phyloP scores from a whole-genome alignment of 208 protist species.

The Crithidia bombi region DNA sequence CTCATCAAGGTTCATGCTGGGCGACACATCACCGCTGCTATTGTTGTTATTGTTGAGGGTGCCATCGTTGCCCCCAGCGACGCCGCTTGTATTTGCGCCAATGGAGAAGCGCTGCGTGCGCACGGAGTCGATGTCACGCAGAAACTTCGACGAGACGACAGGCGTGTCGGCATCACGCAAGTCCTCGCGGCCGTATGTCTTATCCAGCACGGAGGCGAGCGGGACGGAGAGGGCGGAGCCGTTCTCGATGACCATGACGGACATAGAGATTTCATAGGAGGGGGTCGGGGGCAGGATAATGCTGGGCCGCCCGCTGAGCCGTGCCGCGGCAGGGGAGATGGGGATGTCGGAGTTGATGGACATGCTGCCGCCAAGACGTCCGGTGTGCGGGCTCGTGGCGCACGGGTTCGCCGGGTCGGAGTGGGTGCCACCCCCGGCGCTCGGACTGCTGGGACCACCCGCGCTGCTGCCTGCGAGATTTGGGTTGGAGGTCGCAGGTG shows the following conservation, averaged over 20 bases:
- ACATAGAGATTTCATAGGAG: constrained; percentile 78
- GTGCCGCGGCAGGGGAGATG: constrained; percentile 33
- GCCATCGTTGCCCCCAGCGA: constrained; percentile 14
- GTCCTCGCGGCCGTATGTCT: constrained; percentile 77
- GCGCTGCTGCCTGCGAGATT: constrained; percentile 1
- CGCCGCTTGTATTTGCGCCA: constrained; percentile 24
- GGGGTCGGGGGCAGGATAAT: constrained; percentile 18
- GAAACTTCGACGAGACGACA: constrained; percentile 59
- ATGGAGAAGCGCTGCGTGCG: constrained; percentile 61
- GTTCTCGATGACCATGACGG: constrained; percentile 91
- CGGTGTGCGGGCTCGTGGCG: constrained; percentile 14
- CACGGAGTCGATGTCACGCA: constrained; percentile 56
- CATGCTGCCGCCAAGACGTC: constrained; percentile 14
- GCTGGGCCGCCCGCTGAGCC: constrained; percentile 38
- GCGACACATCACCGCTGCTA: constrained; percentile 27
- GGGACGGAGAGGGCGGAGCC: constrained; percentile 72
- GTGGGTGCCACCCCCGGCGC: constrained; percentile 10
- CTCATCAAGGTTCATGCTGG: constrained; percentile 49
- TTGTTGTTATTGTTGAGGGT: constrained; percentile 6
- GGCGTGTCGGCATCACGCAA: constrained; percentile 87
- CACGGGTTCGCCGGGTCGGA: constrained; percentile 28
- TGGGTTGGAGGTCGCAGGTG: background rate
- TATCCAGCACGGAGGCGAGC: constrained; percentile 78
- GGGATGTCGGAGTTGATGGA: constrained; percentile 15
- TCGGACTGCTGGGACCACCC: constrained; percentile 1